Base-by-base conservation (phyloP, 371 early-diverging fungal species). In the Actinomucor elegans region DNA sequence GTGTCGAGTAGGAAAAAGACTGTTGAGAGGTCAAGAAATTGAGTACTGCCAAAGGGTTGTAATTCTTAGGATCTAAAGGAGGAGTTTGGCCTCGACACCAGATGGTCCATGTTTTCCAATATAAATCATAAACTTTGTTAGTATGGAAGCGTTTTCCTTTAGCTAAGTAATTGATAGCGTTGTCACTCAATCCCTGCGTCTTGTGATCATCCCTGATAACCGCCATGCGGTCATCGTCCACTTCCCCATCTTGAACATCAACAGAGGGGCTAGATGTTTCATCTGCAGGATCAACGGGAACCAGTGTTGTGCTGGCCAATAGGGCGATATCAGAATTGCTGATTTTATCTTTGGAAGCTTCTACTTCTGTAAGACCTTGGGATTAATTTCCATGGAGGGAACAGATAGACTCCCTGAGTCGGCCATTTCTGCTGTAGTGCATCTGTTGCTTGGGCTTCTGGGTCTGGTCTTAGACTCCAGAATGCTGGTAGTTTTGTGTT, bases 231-330 rank as follows among this genome's bases (percentile, higher is more conserved):
- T 20, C 33, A 62, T 40, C 2, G 15, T 31, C 37, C 43, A 37
- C 5, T 41, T 44, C n/a, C n/a, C n/a, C n/a, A n/a, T 15, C 32
- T 17, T 45, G 37, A 31, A 36, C 4, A 42, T 14, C 24, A 59
- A 47, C 14, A 43, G 58, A 17, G 12, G 34, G 11, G 47, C 24
- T 8, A 45, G 33, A 10, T 21, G 27, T 18, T 18, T 27, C 50
- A 40, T 34, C 10, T 27, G 18, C 20, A 56, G 32, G 1, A 61
- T 6, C 52, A 55, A 47, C 21, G 58, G 57, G 17, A 14, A 65
- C 60, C 63, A 63, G 14, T 33, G 52, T 45, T 70, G 59, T 11
- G 58, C 56, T 5, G 58, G 42, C 64, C 64, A 70, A 8, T 5
- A 29, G 4, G 64, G 71, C n/a, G 64, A 61, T 18, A 70, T 36